phyloP scores from a whole-genome alignment of 306 rosid species.

The Sicyos baderoa region DNA sequence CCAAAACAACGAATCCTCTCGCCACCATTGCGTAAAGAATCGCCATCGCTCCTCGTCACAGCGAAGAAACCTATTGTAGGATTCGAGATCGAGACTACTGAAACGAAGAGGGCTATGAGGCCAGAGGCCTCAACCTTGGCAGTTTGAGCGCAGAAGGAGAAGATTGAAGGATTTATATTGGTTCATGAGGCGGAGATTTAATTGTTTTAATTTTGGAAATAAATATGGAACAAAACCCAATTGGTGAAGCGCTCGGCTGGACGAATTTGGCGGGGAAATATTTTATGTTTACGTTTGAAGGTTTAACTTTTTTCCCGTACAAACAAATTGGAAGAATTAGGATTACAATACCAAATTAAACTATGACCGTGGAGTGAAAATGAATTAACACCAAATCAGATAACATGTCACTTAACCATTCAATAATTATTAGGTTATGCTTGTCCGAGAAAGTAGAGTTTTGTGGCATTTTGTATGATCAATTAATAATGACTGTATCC shows the following conservation, averaged over 20 bases:
- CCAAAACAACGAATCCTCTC: conserved; percentile 40
- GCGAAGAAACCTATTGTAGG: neutral
- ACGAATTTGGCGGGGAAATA: too few relatives aligned
- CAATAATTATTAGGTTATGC: too few relatives aligned
- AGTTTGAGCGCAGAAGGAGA: neutral
- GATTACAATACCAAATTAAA: too few relatives aligned
- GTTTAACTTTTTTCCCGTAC: too few relatives aligned
- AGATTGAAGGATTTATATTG: neutral
- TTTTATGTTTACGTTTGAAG: too few relatives aligned
- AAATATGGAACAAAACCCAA: neutral
- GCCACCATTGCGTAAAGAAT: conserved; percentile 50
- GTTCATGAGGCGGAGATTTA: neutral
- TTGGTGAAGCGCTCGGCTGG: neutral
- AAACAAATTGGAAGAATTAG: too few relatives aligned
- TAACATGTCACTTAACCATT: too few relatives aligned
- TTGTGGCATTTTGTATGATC: too few relatives aligned
- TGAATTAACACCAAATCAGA: too few relatives aligned
- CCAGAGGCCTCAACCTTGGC: conserved; percentile 11
- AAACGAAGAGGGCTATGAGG: neutral
- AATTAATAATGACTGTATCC: too few relatives aligned
- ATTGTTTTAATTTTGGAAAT: neutral
- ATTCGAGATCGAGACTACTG: neutral
- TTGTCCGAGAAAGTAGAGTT: too few relatives aligned
- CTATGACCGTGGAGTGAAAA: too few relatives aligned
- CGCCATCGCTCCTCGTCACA: conserved; percentile 30